Evolutionary conservation across 2,329 filamentous ascomycete species (phyloP), one percentile per base, ranked within the genome.

Genomic region (Nigrograna mackinnonii): DNA sequence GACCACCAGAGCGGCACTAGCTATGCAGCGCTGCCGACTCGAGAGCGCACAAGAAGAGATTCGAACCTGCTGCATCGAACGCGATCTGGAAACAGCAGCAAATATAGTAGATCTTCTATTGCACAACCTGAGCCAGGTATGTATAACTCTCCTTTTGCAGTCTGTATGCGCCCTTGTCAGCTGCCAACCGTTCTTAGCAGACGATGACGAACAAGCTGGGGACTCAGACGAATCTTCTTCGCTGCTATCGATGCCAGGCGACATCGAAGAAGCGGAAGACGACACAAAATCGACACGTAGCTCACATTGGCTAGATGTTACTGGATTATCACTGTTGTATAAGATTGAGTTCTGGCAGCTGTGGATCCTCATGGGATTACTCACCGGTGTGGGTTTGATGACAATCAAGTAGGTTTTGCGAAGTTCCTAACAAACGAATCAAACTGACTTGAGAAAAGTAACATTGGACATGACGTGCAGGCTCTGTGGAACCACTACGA

Each of bases 331-430:
- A 13, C 78, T 99, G 62, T 72, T 96, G 22, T 76, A 75, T 39
- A 83, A 80, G 47, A 59, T 84, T 35, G 87, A 95, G 52, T 99
- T 97, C 69, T 97, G 91, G 91, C 87, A 95, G 60, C 73, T 95
- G 20, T 97, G 95, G 68, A 69, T 80, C 43, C 84, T 96, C 54
- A 89, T 99, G 80, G 91, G 86, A 28, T 80, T 96, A n/a, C 76
- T 97, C 49, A 90, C 91, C 4, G 94, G 94, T 39, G 87, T 96
- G 57, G 94, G 94, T 9, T 74, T 99, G 52, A 99, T 99, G 94
- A 97, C 92, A 0, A 99, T 99, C 72, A 99, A 99, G 91, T 95
- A 78, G 69, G 87, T 75, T 28, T 9, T n/a, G n/a, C n/a, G n/a
- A n/a, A n/a, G n/a, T n/a, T n/a, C n/a, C n/a, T n/a, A n/a, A n/a